These are phyloP conservation scores for Capsicum baccatum DNA, from an alignment of 257 asterid genomes.

Conservation along the genomic window DNA sequence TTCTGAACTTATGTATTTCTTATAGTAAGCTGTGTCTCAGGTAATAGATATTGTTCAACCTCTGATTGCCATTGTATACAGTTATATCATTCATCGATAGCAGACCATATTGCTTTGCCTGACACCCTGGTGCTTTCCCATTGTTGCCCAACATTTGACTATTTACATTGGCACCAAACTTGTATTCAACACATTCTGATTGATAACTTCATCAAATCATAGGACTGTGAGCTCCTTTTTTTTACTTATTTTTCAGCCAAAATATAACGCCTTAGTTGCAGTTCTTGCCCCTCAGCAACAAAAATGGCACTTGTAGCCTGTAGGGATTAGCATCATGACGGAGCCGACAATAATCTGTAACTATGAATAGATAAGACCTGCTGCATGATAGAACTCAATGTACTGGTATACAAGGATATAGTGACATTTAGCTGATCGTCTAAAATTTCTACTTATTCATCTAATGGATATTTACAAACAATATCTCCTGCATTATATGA, in stretches of 20 bases:
- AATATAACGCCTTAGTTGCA: neutral
- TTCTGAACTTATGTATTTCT: neutral
- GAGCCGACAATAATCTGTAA: neutral
- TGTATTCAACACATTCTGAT: neutral
- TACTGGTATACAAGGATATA: neutral
- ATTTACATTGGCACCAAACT: neutral
- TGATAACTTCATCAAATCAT: neutral
- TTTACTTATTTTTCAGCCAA: neutral
- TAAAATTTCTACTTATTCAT: neutral
- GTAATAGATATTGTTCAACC: neutral
- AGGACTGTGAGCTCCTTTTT: neutral
- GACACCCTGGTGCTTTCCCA: neutral
- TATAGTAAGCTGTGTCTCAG: neutral
- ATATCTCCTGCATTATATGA: neutral
- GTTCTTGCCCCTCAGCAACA: neutral
- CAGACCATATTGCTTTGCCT: neutral
- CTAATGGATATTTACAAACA: neutral
- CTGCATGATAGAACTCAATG: neutral
- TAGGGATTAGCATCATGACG: neutral
- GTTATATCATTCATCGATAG: neutral
- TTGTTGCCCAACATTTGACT: constrained; percentile 14
- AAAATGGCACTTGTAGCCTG: neutral
- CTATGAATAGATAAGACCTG: neutral
- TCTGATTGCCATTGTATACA: neutral
- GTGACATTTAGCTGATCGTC: constrained; percentile 6